phyloP scores from a whole-genome alignment of 768 basidiomycete genomes.

The Mycena olivaceomarginata region DNA sequence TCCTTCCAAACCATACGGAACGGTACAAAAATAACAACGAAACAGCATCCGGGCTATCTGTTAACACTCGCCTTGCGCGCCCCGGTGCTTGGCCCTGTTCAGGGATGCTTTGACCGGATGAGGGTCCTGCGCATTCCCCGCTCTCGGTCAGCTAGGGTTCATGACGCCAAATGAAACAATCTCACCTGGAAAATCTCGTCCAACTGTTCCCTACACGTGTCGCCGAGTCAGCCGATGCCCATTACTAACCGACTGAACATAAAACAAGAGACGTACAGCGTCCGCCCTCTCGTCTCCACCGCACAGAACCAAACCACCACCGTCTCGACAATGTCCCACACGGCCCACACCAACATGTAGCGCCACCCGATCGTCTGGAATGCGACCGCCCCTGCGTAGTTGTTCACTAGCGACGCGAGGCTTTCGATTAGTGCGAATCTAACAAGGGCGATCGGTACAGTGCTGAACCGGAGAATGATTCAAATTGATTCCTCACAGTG shows the following conservation, averaged over 20 bases:
- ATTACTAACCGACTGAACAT: neutral
- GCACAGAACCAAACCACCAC: constrained; percentile 31
- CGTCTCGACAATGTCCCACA: constrained; percentile 30
- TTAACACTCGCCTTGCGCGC: neutral
- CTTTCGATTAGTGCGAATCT: constrained; percentile 33
- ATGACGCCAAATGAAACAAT: neutral
- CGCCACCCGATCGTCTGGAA: constrained; percentile 39
- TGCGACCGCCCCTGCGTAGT: constrained; percentile 32
- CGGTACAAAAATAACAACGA: neutral
- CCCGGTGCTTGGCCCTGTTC: constrained; percentile 5
- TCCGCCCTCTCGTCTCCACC: constrained; percentile 39
- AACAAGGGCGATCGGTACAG: neutral
- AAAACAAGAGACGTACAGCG: constrained; percentile 24
- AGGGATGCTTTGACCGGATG: constrained; percentile 38
- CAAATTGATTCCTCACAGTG: constrained; percentile 10
- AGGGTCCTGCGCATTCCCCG: constrained; percentile 10
- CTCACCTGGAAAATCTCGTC: constrained; percentile 43
- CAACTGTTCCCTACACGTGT: constrained; percentile 30
- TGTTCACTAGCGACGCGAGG: constrained; percentile 30
- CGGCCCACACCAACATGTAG: constrained; percentile 28
- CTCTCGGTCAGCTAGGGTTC: neutral
- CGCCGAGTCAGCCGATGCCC: neutral
- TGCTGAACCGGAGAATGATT: neutral
- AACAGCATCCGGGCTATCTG: neutral
- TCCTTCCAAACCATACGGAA: neutral